These are phyloP conservation scores for Russula sp. DNA, from an alignment of 768 basidiomycete genomes.

Conservation along the genomic window DNA sequence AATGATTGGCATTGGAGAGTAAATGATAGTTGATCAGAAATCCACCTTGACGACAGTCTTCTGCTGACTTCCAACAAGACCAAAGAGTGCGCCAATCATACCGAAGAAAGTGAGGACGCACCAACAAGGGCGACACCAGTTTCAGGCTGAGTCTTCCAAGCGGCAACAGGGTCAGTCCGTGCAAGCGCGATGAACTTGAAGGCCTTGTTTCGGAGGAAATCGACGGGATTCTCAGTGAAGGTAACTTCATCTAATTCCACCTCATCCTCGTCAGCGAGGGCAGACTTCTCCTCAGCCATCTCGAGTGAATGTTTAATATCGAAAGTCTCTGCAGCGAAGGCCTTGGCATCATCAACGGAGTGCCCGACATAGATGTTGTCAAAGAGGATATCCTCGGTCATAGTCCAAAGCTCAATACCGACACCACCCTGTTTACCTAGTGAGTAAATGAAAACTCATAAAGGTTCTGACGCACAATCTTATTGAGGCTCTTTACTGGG, in stretches of 20 bases:
- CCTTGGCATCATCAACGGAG: conserved; percentile 80
- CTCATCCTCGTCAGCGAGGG: conserved; percentile 43
- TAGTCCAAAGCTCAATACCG: conserved; percentile 99
- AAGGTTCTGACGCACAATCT: conserved; percentile 60
- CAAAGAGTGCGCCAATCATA: conserved; percentile 77
- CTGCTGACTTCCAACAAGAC: conserved; percentile 70
- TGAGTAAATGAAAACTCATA: background rate
- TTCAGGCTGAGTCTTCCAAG: conserved; percentile 87
- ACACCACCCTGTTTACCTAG: conserved; percentile 66
- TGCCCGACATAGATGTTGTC: conserved; percentile 94
- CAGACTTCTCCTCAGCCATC: conserved; percentile 54
- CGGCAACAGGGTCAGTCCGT: conserved; percentile 69
- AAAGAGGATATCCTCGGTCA: conserved; percentile 94
- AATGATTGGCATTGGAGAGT: background rate
- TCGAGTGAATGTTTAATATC: conserved; percentile 86
- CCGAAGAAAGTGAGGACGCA: conserved; percentile 78
- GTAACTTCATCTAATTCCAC: conserved; percentile 42
- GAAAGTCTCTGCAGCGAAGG: conserved; percentile 84
- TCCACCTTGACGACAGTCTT: conserved; percentile 71
- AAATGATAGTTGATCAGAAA: background rate
- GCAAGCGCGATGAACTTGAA: conserved; percentile 77
- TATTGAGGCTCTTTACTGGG: conserved; percentile 77
- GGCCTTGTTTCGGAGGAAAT: conserved; percentile 74
- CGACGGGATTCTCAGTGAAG: conserved; percentile 73
- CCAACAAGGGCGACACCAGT: conserved; percentile 75